Evolutionary conservation across 768 basidiomycete species (phyloP).

Genomic region (Hortiboletus campestris): DNA sequence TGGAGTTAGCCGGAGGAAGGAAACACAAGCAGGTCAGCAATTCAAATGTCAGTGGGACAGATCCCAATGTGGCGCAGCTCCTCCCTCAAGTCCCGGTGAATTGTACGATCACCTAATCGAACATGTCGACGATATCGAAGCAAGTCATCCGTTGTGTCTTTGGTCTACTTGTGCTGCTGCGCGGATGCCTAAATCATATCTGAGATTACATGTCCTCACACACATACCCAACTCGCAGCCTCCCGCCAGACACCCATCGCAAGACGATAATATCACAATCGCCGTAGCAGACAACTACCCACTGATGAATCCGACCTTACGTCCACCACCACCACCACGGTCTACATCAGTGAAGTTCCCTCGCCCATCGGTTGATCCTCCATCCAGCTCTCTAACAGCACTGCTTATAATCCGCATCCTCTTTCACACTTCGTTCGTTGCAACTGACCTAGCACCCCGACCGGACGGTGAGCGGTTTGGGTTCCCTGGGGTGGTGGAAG

Average conservation of each 20-base stretch:
- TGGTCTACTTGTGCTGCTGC: conserved; percentile 69
- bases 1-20: conserved; percentile 73
- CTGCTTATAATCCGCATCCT: conserved; percentile 81
- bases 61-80: conserved; percentile 48
- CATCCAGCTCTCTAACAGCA: conserved; percentile 74
- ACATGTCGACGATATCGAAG: conserved; percentile 49
- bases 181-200: conserved; percentile 44
- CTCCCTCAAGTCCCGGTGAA: conserved; percentile 54
- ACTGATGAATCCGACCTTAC: conserved; percentile 56
- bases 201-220: conserved; percentile 71
- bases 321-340: conserved; percentile 72
- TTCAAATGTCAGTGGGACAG: conserved; percentile 80
- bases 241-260: conserved; percentile 58
- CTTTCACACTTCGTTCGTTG: conserved; percentile 76
- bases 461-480: conserved; percentile 86
- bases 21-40: conserved; percentile 52
- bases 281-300: conserved; percentile 59
- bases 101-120: conserved; percentile 72
- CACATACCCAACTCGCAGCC: conserved; percentile 66
- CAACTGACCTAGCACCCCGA: conserved; percentile 60
- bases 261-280: conserved; percentile 73
- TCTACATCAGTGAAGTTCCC: conserved; percentile 57
- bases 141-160: conserved; percentile 51
- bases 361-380: conserved; percentile 59
- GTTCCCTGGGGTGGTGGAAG: conserved; percentile 80